These are phyloP conservation scores for Mediolabrus comicus DNA, from an alignment of 108 stramenopile species.

Conservation along the genomic window DNA sequence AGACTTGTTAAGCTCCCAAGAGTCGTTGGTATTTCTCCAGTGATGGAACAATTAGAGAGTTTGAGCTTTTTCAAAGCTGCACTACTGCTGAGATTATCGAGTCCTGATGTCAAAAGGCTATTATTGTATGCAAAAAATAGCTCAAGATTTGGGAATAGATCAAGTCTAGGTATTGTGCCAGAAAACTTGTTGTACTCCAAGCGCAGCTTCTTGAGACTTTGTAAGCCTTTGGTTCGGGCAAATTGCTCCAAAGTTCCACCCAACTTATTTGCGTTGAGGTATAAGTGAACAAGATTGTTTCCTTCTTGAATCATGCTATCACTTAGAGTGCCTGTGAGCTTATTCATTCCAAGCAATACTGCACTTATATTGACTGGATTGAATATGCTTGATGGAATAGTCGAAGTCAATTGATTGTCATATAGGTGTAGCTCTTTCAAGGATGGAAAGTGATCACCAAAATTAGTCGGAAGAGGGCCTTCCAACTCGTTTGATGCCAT, in stretches of 20 bases:
- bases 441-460: constrained; percentile 16
- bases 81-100: background rate
- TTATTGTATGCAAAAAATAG: constrained; percentile 23
- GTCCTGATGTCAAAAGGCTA: constrained; percentile 6
- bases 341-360: constrained; percentile 40
- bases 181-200: constrained; percentile 24
- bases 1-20: constrained; percentile 4
- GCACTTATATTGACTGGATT: constrained; percentile 21
- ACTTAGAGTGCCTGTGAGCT: constrained; percentile 39
- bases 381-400: constrained; percentile 32
- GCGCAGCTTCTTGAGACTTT: constrained; percentile 16
- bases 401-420: constrained; percentile 31
- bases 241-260: constrained; percentile 57
- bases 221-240: background rate
- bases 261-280: constrained; percentile 49
- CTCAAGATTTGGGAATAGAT: constrained; percentile 3
- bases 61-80: constrained; percentile 25
- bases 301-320: constrained; percentile 8
- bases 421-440: constrained; percentile 37
- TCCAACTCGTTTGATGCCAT: constrained; percentile 34
- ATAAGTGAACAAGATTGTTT: constrained; percentile 50
- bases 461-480: constrained; percentile 17
- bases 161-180: constrained; percentile 18
- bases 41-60: constrained; percentile 25
- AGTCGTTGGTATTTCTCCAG: constrained; percentile 2